Conservation (phyloP, 2,329 filamentous ascomycete species). For the Arthrobotrys entomopaga region DNA sequence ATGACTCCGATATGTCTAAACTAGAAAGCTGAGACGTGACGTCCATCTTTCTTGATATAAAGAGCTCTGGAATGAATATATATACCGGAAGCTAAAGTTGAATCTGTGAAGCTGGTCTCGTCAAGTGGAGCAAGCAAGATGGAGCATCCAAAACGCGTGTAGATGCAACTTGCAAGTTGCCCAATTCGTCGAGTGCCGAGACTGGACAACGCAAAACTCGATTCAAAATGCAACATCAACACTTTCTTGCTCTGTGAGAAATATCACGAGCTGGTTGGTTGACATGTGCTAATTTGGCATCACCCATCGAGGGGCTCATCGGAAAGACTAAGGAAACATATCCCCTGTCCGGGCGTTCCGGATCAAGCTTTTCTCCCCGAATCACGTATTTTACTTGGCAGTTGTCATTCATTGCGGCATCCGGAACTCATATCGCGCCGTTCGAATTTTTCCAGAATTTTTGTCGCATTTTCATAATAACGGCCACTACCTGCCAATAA, state of each 20-base stretch:
- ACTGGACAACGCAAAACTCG: not conserved
- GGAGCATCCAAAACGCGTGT: not conserved
- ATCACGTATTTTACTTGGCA: slow-evolving; percentile 2
- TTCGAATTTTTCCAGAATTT: not conserved
- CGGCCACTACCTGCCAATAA: too few relatives aligned
- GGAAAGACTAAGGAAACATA: slow-evolving; percentile 2
- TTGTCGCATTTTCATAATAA: slow-evolving; percentile 1
- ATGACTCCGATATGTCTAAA: not conserved
- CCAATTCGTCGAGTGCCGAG: not conserved
- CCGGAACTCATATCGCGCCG: not conserved
- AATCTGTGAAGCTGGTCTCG: not conserved
- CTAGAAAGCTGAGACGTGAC: not conserved
- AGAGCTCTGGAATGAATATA: not conserved
- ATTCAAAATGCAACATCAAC: not conserved
- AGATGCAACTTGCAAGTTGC: not conserved
- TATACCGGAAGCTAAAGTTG: not conserved
- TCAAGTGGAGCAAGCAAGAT: not conserved
- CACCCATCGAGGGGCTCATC: not conserved
- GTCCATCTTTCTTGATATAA: not conserved
- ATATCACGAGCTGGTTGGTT: not conserved
- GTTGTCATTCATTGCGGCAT: slow-evolving; percentile 7
- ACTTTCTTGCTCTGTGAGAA: not conserved
- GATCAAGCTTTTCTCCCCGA: slow-evolving; percentile 6
- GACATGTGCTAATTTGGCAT: not conserved
- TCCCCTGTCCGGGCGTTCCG: not conserved